Evolutionary conservation across 2,329 filamentous ascomycete species (phyloP).

Genomic region (Epichloe elymi): DNA sequence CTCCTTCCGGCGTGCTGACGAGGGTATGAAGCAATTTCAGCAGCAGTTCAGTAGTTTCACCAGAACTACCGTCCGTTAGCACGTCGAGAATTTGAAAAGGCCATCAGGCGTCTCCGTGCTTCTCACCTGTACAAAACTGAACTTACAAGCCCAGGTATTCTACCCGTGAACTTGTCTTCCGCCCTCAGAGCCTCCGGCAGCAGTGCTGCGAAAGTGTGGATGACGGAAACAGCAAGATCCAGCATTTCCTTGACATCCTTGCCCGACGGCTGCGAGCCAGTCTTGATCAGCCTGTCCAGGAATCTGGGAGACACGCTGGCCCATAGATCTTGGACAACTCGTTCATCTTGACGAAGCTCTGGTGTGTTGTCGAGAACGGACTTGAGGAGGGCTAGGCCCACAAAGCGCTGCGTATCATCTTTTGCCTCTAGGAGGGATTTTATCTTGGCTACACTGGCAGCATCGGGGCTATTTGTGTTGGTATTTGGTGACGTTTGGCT

Average conservation of each 20-base stretch:
- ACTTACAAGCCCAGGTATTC: constrained; percentile 40
- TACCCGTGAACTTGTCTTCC: constrained; percentile 33
- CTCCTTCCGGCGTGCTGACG: constrained; percentile 37
- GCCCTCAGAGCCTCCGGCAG: constrained; percentile 34
- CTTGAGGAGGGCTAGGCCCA: constrained; percentile 52
- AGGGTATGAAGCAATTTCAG: constrained; percentile 45
- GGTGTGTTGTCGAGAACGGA: constrained; percentile 49
- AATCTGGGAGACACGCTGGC: constrained; percentile 47
- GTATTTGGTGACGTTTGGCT: background rate
- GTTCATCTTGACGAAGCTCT: constrained; percentile 34
- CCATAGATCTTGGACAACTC: constrained; percentile 40
- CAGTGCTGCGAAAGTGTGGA: constrained; percentile 48
- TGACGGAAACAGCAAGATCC: constrained; percentile 46
- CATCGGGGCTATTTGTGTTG: constrained; percentile 1
- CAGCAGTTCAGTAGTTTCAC: constrained; percentile 37
- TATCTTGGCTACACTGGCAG: constrained; percentile 31
- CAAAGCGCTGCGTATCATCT: constrained; percentile 56
- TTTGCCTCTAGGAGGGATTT: constrained; percentile 42
- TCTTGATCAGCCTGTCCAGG: constrained; percentile 47
- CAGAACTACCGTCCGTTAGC: constrained; percentile 20
- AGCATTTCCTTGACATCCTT: constrained; percentile 46
- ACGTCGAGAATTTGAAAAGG: too few species aligned
- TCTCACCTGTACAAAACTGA: constrained; percentile 40
- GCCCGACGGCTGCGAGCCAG: constrained; percentile 29
- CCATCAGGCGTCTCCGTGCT: too few species aligned